These are phyloP conservation scores for Pythium periplocum DNA, from an alignment of 352 stramenopile species.

Conservation along the genomic window DNA sequence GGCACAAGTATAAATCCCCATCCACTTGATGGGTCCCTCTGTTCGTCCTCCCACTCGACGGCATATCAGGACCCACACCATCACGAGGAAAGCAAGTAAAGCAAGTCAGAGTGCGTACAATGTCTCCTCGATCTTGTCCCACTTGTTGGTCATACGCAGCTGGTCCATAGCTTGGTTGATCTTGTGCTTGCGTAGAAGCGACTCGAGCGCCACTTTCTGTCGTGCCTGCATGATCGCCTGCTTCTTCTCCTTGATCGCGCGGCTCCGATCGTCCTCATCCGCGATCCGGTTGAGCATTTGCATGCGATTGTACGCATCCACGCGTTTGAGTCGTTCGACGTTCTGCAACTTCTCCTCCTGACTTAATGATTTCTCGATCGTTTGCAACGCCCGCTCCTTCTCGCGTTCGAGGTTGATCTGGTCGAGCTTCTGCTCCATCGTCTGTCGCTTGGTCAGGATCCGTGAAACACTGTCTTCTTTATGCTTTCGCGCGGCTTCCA, in stretches of 20 bases:
- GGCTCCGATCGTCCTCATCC: constrained; percentile 52
- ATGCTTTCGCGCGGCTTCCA: constrained; percentile 43
- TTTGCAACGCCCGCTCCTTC: constrained; percentile 38
- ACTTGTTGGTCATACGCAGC: constrained; percentile 56
- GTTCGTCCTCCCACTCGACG: too few species aligned
- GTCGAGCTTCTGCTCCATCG: constrained; percentile 37
- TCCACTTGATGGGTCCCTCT: too few species aligned
- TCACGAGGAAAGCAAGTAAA: too few species aligned
- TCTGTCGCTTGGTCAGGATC: constrained; percentile 37
- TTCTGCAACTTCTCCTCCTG: constrained; percentile 61
- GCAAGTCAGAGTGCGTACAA: constrained; percentile 45
- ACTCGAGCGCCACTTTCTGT: constrained; percentile 58
- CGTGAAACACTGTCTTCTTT: constrained; percentile 30
- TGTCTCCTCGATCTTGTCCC: constrained; percentile 75
- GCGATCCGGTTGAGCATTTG: constrained; percentile 52
- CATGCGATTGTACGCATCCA: constrained; percentile 60
- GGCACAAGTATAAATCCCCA: too few species aligned
- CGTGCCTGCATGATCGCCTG: constrained; percentile 44
- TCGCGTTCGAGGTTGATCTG: constrained; percentile 26
- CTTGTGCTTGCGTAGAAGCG: constrained; percentile 60
- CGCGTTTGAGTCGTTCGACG: constrained; percentile 65
- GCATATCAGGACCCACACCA: too few species aligned
- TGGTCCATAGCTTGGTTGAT: constrained; percentile 67
- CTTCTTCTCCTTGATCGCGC: constrained; percentile 59
- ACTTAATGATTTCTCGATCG: constrained; percentile 48